Base-by-base conservation (phyloP, 2,329 filamentous ascomycete species). In the Triangularia setosa region DNA sequence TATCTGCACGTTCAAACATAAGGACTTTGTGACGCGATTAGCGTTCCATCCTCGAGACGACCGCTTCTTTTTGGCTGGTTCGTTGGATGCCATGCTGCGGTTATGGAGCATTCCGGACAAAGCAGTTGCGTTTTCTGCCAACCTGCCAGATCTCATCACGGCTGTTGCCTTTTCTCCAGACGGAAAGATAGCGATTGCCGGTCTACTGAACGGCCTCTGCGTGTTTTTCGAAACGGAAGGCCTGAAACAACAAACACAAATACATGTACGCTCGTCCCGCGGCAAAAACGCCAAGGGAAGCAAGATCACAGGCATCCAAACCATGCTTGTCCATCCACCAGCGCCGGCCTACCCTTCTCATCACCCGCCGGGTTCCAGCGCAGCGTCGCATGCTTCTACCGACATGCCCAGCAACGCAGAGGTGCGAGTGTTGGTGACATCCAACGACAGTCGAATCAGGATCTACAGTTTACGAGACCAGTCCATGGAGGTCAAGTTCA, bases 31-130 rank as follows among this genome's bases (percentile, higher is more conserved):
- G 56, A 96, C 95, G 0, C 94, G 93, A 1, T 93, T 99, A 58
- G 87, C 92, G 40, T 99, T 99, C 70, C 95, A 99, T 74, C 95
- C 95, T 0, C 89, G 86, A 27, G 95, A 99, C 74, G 95, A 99
- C 74, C 89, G 95, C 0, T 99, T 99, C 79, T 99, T 99, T 76
- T 82, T 99, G 11, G 93, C 95, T 18, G 95, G 95, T 8, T 97
- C 92, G 0, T 82, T 98, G 6, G 95, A 99, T 74, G 90, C 89
- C 1, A 93, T 93, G 69, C 77, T 99, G 59, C 85, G 95, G 16
- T 79, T 99, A 1, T 99, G 95, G 95, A 97, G 93, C 73, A 99
- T 99, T 56, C 93, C 95, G 0, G 95, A 99, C 75, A 97, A 96
- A 75, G 87, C 84, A n/a, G 91, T 98, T 27, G 93, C 93, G 0